Percentiles rank a stretch among this genome's conserved stretches.
phyloP scores from a whole-genome alignment of 2,329 filamentous ascomycete species.

The Harringtonia lauricola region DNA sequence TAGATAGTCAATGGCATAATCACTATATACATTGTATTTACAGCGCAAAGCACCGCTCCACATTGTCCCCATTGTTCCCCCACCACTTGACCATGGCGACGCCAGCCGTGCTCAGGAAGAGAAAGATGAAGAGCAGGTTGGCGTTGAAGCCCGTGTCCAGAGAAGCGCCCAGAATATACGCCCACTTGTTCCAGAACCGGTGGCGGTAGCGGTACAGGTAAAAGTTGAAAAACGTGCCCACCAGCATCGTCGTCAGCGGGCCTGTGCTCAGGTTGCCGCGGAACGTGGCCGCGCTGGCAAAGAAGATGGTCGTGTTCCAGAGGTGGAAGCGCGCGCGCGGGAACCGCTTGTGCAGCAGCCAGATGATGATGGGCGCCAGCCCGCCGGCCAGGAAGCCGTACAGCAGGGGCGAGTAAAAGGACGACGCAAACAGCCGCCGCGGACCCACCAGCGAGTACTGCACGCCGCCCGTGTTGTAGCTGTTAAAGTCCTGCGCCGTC shows the following conservation, averaged over 20 bases:
- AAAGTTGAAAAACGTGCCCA: slow-evolving; percentile 12
- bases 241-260: slow-evolving; percentile 9
- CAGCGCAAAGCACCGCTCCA: slow-evolving; percentile 10
- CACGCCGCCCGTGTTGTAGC: slow-evolving; percentile 12
- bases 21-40: no score
- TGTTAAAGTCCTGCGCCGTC: slow-evolving; percentile 11
- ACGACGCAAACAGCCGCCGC: slow-evolving; percentile 10
- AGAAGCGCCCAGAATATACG: slow-evolving; percentile 12
- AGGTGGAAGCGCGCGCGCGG: slow-evolving; percentile 10
- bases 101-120: slow-evolving; percentile 11
- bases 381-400: slow-evolving; percentile 12
- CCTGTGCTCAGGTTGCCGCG: slow-evolving; percentile 12
- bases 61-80: slow-evolving; percentile 10
- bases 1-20: no score
- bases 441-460: slow-evolving; percentile 13
- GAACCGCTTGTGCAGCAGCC: slow-evolving; percentile 12
- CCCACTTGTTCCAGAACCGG: slow-evolving; percentile 11
- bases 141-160: slow-evolving; percentile 13
- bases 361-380: slow-evolving; percentile 8
- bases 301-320: slow-evolving; percentile 15
- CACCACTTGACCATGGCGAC: slow-evolving; percentile 13
- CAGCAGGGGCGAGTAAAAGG: slow-evolving; percentile 9
- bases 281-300: slow-evolving; percentile 10
- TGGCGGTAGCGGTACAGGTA: slow-evolving; percentile 12
- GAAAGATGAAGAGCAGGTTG: slow-evolving; percentile 12